Evolutionary conservation across 768 basidiomycete genomes (phyloP).

Genomic region (Termitomyces titanicus): DNA sequence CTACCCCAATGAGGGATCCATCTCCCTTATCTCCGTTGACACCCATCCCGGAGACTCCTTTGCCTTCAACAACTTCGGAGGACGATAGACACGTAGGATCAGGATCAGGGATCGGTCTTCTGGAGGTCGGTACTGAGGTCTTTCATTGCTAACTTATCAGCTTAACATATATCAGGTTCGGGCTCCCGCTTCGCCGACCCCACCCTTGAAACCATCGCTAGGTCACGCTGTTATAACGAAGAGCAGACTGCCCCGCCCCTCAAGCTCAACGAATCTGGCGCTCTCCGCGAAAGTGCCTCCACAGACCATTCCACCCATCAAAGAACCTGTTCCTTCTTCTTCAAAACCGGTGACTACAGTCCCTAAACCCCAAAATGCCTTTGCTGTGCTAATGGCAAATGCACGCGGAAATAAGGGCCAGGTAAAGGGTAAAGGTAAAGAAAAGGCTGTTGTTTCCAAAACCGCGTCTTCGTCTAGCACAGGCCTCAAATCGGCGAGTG

Average conservation of each 20-base stretch:
- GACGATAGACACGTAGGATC: constrained; percentile 19
- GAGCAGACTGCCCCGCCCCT: constrained; percentile 33
- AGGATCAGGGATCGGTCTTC: constrained; percentile 21
- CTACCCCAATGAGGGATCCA: constrained; percentile 18
- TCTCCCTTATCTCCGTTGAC: constrained; percentile 43
- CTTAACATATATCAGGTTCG: neutral
- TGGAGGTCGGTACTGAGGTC: constrained; percentile 19
- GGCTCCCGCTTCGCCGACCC: neutral
- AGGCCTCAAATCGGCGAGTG: neutral
- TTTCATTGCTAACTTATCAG: neutral
- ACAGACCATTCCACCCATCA: neutral
- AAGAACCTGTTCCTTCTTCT: neutral
- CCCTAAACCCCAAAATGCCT: constrained; percentile 25
- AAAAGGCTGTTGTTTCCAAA: constrained; percentile 10
- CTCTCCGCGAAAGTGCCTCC: neutral
- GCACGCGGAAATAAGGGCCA: constrained; percentile 15
- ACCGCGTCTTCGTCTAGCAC: constrained; percentile 5
- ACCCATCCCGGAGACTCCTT: constrained; percentile 48
- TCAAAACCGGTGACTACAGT: constrained; percentile 9
- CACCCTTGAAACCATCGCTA: constrained; percentile 12
- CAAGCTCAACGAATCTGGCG: constrained; percentile 10
- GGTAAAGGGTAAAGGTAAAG: constrained; percentile 21
- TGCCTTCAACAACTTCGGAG: constrained; percentile 15
- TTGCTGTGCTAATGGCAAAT: constrained; percentile 29
- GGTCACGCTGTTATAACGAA: constrained; percentile 14